A percentile compares a stretch with the other conserved stretches of the same genome.
Conservation (phyloP, 176 grass and related monocot species). For the Olyra latifolia region DNA sequence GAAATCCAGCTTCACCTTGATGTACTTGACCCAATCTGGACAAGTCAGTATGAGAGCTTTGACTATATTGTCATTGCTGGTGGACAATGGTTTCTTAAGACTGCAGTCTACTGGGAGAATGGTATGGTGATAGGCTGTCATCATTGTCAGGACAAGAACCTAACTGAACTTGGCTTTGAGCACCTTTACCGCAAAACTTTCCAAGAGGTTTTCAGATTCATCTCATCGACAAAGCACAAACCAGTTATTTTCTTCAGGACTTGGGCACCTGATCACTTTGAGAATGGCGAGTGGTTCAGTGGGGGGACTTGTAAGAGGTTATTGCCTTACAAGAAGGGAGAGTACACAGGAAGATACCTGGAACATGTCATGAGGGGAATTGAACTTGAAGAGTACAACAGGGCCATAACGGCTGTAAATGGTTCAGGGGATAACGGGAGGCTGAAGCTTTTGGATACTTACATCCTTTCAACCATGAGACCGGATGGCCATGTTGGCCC, state of each 20-base stretch:
- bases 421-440: slow-evolving; percentile 7
- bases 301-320: slow-evolving; percentile 58
- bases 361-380: slow-evolving; percentile 66
- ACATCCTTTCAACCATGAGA: slow-evolving; percentile 55
- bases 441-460: slow-evolving; percentile 76
- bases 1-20: slow-evolving; percentile 81
- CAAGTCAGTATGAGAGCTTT: slow-evolving; percentile 53
- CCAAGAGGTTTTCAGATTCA: slow-evolving; percentile 57
- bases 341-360: slow-evolving; percentile 48
- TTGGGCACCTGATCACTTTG: slow-evolving; percentile 89
- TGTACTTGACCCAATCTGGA: slow-evolving; percentile 63
- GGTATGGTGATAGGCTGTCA: slow-evolving; percentile 69
- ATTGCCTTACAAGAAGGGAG: slow-evolving; percentile 64
- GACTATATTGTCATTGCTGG: slow-evolving; percentile 78
- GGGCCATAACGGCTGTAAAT: slow-evolving; percentile 6
- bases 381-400: slow-evolving; percentile 65
- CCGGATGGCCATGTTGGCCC: slow-evolving; percentile 78
- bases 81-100: slow-evolving; percentile 93
- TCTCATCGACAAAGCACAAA: slow-evolving; percentile 47
- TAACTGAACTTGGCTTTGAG: slow-evolving; percentile 66
- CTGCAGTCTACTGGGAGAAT: slow-evolving; percentile 66
- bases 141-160: slow-evolving; percentile 60
- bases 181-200: slow-evolving; percentile 62
- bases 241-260: slow-evolving; percentile 77
- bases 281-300: slow-evolving; percentile 78